Percentiles rank a stretch among this genome's conserved stretches.
phyloP scores from a whole-genome alignment of 2,329 filamentous ascomycete genomes.

The Diaporthe caulivora region DNA sequence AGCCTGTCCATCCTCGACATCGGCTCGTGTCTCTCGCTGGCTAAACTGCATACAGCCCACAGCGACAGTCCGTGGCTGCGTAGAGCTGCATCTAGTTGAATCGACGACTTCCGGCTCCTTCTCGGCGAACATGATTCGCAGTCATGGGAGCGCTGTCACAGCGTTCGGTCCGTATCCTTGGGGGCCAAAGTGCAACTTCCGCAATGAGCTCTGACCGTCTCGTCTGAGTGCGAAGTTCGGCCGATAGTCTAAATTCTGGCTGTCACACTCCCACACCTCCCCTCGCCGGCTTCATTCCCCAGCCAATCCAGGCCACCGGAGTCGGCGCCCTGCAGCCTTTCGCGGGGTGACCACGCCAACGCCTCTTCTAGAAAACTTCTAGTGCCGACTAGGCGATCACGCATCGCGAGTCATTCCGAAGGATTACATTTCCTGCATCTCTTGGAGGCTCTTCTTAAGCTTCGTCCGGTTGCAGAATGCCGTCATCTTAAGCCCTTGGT shows the following conservation, averaged over 20 bases:
- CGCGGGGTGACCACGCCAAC: constrained; percentile 1
- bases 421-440: constrained; percentile 11
- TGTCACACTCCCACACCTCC: constrained; percentile 20
- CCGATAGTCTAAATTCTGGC: constrained; percentile 9
- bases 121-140: not conserved
- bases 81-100: not conserved
- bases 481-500: constrained; percentile 20
- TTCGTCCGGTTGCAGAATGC: not conserved
- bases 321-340: constrained; percentile 1
- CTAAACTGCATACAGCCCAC: not conserved
- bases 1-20: not conserved
- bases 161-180: constrained; percentile 7
- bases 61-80: not conserved
- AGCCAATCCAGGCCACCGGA: constrained; percentile 13
- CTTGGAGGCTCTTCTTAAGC: constrained; percentile 3
- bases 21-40: not conserved
- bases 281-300: constrained; percentile 17
- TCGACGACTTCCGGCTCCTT: not conserved
- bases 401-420: constrained; percentile 28
- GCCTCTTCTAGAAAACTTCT: constrained; percentile 32
- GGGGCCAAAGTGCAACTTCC: not conserved
- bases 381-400: constrained; percentile 8
- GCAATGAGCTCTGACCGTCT: constrained; percentile 22
- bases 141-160: not conserved
- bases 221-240: not conserved